These are phyloP conservation scores for Ophiorrhiza pumila DNA, from an alignment of 257 asterid genomes.

Conservation along the genomic window DNA sequence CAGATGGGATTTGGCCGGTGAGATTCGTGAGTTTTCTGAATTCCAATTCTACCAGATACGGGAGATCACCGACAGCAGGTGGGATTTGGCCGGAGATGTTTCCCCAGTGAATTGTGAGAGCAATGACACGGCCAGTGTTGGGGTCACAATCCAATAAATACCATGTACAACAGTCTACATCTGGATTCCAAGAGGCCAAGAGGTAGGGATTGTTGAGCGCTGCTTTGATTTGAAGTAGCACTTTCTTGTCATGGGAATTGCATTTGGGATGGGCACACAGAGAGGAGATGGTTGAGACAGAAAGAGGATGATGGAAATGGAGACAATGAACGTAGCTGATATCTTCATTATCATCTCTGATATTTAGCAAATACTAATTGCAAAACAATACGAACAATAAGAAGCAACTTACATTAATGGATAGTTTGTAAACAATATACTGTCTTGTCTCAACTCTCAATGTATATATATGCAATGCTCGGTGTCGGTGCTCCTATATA, in stretches of 20 bases:
- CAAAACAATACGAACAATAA: too few species aligned
- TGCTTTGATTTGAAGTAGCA: conserved; percentile 47
- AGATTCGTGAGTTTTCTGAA: conserved; percentile 35
- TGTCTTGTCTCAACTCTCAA: too few species aligned
- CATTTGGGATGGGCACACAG: conserved; percentile 26
- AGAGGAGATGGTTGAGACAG: conserved; percentile 10
- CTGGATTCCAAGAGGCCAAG: conserved; percentile 50
- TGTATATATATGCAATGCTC: too few species aligned
- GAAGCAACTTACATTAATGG: too few species aligned
- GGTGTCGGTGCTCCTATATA: too few species aligned
- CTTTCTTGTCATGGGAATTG: conserved; percentile 56
- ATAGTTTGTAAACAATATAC: too few species aligned
- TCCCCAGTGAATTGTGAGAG: conserved; percentile 25
- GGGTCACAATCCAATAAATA: conserved; percentile 34
- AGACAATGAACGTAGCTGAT: background rate
- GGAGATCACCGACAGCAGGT: conserved; percentile 39
- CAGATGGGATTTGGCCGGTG: conserved; percentile 42
- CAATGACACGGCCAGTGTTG: conserved; percentile 40
- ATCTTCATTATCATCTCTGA: too few species aligned
- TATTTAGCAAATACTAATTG: too few species aligned
- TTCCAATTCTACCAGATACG: conserved; percentile 25
- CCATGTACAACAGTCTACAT: conserved; percentile 60
- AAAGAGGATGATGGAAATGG: conserved; percentile 19
- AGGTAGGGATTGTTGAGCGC: conserved; percentile 45
- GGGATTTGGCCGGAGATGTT: conserved; percentile 54